A percentile compares a stretch with the other conserved stretches of the same genome.
phyloP scores from a whole-genome alignment of 192 early-diverging fungal genomes.

The Pilobolus umbonatus region DNA sequence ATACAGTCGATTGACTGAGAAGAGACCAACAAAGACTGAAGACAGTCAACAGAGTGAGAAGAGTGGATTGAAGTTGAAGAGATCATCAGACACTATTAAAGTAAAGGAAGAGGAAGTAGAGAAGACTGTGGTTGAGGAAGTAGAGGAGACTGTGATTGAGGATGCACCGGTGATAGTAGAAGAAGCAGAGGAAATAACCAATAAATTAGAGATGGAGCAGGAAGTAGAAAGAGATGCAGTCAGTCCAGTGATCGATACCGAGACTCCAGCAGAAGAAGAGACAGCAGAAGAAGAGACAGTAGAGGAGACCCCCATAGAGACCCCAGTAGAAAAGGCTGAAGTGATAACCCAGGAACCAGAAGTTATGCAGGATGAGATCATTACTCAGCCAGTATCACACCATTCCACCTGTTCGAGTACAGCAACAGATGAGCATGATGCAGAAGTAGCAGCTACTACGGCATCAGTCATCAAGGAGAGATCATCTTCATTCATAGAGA shows the following conservation, averaged over 20 bases:
- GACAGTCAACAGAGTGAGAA: not conserved
- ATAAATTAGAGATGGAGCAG: constrained; percentile 4
- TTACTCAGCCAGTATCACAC: constrained; percentile 1
- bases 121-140: not conserved
- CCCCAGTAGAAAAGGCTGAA: not conserved
- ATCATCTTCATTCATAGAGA: not conserved
- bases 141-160: not conserved
- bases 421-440: constrained; percentile 15
- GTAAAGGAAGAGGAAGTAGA: not conserved
- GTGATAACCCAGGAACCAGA: not conserved
- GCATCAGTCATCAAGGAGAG: not conserved
- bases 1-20: constrained; percentile 7
- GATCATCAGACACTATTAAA: not conserved
- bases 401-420: constrained; percentile 3
- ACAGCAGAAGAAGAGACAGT: constrained; percentile 4
- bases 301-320: not conserved
- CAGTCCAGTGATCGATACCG: not conserved
- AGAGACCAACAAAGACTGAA: constrained; percentile 1
- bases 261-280: not conserved
- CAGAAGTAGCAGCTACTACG: constrained; percentile 16
- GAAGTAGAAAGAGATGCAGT: not conserved
- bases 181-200: not conserved
- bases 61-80: not conserved
- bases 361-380: not conserved
- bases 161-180: too few relatives aligned